Evolutionary conservation across 2,329 filamentous ascomycete genomes (phyloP).

Genomic region (Cryoendolithus antarcticus): DNA sequence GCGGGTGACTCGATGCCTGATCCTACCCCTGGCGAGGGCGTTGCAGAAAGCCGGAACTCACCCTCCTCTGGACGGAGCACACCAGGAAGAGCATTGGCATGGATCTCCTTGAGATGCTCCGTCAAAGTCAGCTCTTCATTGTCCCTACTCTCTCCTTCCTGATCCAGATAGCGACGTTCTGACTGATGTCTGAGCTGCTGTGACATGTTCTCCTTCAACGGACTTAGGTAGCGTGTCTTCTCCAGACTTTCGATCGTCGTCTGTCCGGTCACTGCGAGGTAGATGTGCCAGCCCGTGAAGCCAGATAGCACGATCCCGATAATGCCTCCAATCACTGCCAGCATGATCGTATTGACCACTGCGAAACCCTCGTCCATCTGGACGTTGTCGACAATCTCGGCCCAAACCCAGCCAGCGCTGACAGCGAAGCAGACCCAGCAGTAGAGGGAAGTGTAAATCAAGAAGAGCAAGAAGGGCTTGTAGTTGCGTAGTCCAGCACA

Average conservation of each 20-base stretch:
- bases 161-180: neutral
- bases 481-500: conserved; percentile 92
- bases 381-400: conserved; percentile 60
- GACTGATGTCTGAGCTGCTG: conserved; percentile 4
- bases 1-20: conserved; percentile 28
- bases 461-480: conserved; percentile 86
- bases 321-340: conserved; percentile 77
- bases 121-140: conserved; percentile 28
- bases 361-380: conserved; percentile 57
- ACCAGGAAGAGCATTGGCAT: conserved; percentile 69
- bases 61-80: conserved; percentile 73
- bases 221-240: conserved; percentile 85
- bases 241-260: conserved; percentile 96
- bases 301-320: conserved; percentile 80
- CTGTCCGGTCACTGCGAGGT: conserved; percentile 63
- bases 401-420: conserved; percentile 70
- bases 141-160: conserved; percentile 1
- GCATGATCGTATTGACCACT: conserved; percentile 80
- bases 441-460: conserved; percentile 80
- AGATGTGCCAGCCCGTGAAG: conserved; percentile 86
- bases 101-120: conserved; percentile 68
- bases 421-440: conserved; percentile 71
- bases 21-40: conserved; percentile 14
- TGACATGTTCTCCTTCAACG: conserved; percentile 54
- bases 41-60: conserved; percentile 35